These are phyloP conservation scores for Auxenochlorella protothecoides DNA, from an alignment of 139 green algal genomes.

Conservation along the genomic window DNA sequence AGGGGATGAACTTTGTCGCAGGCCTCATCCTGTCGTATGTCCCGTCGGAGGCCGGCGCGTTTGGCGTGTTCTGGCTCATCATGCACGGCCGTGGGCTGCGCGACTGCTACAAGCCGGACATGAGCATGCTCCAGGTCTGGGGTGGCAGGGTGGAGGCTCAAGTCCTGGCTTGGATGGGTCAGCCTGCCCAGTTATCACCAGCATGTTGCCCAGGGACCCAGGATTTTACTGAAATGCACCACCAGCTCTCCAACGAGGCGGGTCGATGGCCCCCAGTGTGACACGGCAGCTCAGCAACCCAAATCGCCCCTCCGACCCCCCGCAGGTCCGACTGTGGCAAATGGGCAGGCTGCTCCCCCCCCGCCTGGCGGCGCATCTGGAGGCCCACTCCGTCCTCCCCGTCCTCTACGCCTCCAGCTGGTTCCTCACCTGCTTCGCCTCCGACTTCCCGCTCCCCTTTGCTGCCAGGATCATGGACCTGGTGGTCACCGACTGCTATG, in stretches of 20 bases:
- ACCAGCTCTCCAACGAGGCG: too few species aligned
- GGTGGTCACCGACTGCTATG: slow-evolving; percentile 47
- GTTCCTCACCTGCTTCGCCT: slow-evolving; percentile 67
- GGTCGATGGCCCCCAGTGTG: too few species aligned
- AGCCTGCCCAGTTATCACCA: too few species aligned
- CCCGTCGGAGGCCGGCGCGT: slow-evolving; percentile 48
- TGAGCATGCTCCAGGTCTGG: slow-evolving; percentile 52
- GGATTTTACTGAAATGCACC: too few species aligned
- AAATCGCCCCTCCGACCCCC: background rate
- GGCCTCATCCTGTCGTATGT: slow-evolving; percentile 59
- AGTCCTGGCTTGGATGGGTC: too few species aligned
- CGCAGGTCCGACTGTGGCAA: slow-evolving; percentile 64
- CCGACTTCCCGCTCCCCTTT: slow-evolving; percentile 67
- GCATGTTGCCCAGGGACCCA: too few species aligned
- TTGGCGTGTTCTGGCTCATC: slow-evolving; percentile 54
- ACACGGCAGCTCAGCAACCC: too few species aligned
- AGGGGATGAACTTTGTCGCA: slow-evolving; percentile 78
- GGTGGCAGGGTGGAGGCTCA: too few species aligned
- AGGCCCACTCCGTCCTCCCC: slow-evolving; percentile 42
- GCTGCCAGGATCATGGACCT: slow-evolving; percentile 62
- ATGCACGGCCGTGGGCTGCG: slow-evolving; percentile 60
- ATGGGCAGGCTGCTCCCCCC: slow-evolving; percentile 48
- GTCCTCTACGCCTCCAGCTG: slow-evolving; percentile 66
- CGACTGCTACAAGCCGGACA: slow-evolving; percentile 49
- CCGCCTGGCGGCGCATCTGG: slow-evolving; percentile 46